Percentiles rank a stretch among this genome's conserved stretches.
phyloP scores from a whole-genome alignment of 2,329 filamentous ascomycete genomes.

The Cladobotryum mycophilum region DNA sequence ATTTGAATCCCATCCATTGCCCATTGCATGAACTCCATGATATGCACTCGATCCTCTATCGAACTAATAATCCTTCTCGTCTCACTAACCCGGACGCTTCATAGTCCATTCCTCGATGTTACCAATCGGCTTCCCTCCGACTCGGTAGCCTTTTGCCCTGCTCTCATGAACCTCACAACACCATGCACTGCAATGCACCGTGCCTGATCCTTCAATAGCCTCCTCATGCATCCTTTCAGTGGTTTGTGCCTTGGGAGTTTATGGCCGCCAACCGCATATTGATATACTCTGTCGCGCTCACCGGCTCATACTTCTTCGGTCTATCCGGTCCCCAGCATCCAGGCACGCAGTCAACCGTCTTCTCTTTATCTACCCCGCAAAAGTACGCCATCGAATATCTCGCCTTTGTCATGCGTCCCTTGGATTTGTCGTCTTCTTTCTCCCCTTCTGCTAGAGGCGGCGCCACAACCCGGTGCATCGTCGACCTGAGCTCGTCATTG shows the following conservation, averaged over 20 bases:
- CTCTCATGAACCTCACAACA: no score
- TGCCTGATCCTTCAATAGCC: neutral
- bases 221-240: no score
- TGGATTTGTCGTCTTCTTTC: neutral
- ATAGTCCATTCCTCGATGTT: no score
- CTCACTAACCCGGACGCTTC: no score
- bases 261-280: constrained; percentile 21
- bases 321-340: constrained; percentile 36
- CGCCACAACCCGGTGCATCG: constrained; percentile 38
- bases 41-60: no score
- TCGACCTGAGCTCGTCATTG: constrained; percentile 30
- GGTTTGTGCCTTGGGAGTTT: constrained; percentile 4
- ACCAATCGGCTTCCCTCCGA: no score
- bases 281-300: constrained; percentile 23
- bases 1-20: no score
- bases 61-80: no score
- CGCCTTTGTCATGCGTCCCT: constrained; percentile 37
- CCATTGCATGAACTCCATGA: no score
- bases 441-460: constrained; percentile 12
- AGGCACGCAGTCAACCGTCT: constrained; percentile 46
- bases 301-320: constrained; percentile 44
- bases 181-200: neutral
- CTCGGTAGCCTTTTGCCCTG: no score
- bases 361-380: constrained; percentile 42
- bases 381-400: constrained; percentile 58